These are phyloP conservation scores for Ananas comosus DNA, from an alignment of 176 grass and related monocot genomes.

Conservation along the genomic window DNA sequence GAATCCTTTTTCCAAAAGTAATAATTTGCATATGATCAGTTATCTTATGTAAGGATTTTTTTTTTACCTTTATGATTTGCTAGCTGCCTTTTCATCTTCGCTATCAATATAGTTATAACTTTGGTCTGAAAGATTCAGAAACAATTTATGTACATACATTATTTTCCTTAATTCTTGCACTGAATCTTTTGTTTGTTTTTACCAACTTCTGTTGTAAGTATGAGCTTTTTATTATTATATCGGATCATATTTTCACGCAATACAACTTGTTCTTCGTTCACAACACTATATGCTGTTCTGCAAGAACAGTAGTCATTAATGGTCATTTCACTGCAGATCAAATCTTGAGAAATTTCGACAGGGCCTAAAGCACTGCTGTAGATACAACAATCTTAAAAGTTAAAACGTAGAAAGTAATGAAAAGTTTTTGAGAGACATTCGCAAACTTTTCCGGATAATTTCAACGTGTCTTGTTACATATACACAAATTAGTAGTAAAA, in stretches of 20 bases:
- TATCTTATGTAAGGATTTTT: not conserved
- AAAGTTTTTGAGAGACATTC: not conserved
- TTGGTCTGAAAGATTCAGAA: too few relatives aligned
- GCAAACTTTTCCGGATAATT: too few relatives aligned
- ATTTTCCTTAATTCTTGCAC: too few relatives aligned
- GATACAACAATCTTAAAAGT: not conserved
- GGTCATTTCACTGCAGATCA: not conserved
- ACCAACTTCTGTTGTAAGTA: too few relatives aligned
- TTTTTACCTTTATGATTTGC: not conserved
- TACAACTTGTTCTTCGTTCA: not conserved
- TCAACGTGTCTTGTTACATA: too few relatives aligned
- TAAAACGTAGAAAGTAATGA: not conserved
- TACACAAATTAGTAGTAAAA: too few relatives aligned
- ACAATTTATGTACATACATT: too few relatives aligned
- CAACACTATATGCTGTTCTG: not conserved
- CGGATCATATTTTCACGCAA: too few relatives aligned
- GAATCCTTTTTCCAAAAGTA: conserved; percentile 32
- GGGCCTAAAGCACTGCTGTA: not conserved
- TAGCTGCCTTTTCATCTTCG: not conserved
- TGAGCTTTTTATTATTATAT: too few relatives aligned
- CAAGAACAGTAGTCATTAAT: not conserved
- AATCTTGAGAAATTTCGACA: not conserved
- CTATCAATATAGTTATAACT: not conserved
- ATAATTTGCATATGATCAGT: conserved; percentile 1
- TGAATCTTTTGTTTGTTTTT: too few relatives aligned